phyloP scores from a whole-genome alignment of 2,329 filamentous ascomycete species.

The Claviceps sp. region DNA sequence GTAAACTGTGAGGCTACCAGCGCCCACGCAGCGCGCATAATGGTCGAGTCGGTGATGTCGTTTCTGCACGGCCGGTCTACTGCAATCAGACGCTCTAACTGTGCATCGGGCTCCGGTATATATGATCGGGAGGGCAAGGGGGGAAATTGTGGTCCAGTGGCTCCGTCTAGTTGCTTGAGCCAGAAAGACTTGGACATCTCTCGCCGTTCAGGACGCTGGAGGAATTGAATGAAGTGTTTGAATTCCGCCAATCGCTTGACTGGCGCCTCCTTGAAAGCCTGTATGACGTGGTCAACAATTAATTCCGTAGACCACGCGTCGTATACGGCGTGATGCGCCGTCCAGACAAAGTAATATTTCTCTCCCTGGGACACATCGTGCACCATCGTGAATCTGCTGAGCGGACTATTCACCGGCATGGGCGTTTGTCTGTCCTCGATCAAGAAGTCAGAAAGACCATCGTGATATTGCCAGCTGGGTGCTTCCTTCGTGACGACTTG shows the following conservation, averaged over 20 bases:
- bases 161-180: slow-evolving; percentile 23
- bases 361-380: neutral
- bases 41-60: slow-evolving; percentile 10
- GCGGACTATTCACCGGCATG: slow-evolving; percentile 10
- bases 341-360: slow-evolving; percentile 7
- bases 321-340: slow-evolving; percentile 30
- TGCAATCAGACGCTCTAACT: neutral
- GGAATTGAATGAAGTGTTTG: slow-evolving; percentile 28
- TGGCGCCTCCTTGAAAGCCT: slow-evolving; percentile 6
- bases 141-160: slow-evolving; percentile 7
- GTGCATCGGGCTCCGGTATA: slow-evolving; percentile 3
- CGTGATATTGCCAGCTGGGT: neutral
- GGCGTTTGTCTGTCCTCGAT: neutral
- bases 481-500: slow-evolving; percentile 5
- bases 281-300: slow-evolving; percentile 7
- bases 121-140: slow-evolving; percentile 1
- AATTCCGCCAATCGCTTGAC: slow-evolving; percentile 9
- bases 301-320: slow-evolving; percentile 38
- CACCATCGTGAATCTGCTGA: slow-evolving; percentile 8
- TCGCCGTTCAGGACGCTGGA: slow-evolving; percentile 17
- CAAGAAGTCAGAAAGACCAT: neutral
- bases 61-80: slow-evolving; percentile 7
- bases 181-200: slow-evolving; percentile 22
- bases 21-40: slow-evolving; percentile 16
- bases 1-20: slow-evolving; percentile 25